Conservation (phyloP, 768 basidiomycete genomes). For the Phylloporus sp. region DNA sequence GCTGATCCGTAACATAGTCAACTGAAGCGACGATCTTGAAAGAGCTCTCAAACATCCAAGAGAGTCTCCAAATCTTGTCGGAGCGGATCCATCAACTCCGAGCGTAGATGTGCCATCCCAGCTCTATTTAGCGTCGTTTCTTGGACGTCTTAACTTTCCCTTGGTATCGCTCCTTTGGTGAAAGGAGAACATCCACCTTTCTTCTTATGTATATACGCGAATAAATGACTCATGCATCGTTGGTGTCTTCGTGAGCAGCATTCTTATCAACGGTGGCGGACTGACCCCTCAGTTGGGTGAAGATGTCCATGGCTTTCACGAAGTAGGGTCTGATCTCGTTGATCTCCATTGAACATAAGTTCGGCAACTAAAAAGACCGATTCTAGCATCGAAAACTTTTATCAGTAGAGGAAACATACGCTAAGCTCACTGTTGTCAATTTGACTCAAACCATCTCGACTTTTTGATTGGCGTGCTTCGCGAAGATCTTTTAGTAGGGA, state of each 20-base stretch:
- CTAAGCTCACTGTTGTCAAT: conserved; percentile 79
- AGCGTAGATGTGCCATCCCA: conserved; percentile 6
- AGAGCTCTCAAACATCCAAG: conserved; percentile 57
- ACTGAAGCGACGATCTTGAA: conserved; percentile 61
- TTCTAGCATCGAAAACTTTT: not conserved
- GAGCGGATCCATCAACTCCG: conserved; percentile 32
- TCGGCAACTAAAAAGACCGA: conserved; percentile 54
- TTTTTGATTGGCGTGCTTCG: conserved; percentile 92
- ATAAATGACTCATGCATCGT: conserved; percentile 3
- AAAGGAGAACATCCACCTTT: not conserved
- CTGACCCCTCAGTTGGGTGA: conserved; percentile 50
- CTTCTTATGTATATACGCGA: not conserved
- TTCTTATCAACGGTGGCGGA: conserved; percentile 2
- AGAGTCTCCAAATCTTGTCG: conserved; percentile 34
- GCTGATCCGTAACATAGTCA: conserved; percentile 44
- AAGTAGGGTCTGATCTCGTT: conserved; percentile 93
- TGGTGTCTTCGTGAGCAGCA: conserved; percentile 4
- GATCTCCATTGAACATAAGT: conserved; percentile 87
- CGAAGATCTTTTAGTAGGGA: conserved; percentile 90
- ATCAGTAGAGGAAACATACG: conserved; percentile 40
- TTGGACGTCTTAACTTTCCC: not conserved
- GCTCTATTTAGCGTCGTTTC: not conserved
- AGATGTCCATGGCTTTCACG: conserved; percentile 69
- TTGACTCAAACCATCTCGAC: conserved; percentile 74
- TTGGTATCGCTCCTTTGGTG: not conserved